These are phyloP conservation scores for Leccinum aurantiacum DNA, from an alignment of 768 basidiomycete species.

Conservation along the genomic window DNA sequence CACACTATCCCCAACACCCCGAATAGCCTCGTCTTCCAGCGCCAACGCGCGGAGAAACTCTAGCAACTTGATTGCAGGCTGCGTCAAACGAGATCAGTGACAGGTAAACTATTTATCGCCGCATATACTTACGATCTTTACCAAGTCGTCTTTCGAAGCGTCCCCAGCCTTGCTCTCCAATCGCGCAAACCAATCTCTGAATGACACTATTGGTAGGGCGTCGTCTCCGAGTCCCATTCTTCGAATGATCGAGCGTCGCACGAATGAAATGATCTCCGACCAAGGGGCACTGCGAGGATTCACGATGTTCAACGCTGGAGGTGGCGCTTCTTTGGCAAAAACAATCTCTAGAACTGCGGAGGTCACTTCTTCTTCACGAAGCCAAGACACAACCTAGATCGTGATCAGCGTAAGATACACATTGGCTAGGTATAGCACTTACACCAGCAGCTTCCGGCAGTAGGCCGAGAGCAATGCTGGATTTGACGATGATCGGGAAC, in stretches of 20 bases:
- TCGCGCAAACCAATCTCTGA: conserved; percentile 35
- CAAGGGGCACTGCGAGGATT: conserved; percentile 39
- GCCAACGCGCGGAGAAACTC: no score
- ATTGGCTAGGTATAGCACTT: background rate
- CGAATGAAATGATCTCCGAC: conserved; percentile 27
- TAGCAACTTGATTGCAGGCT: conserved; percentile 35
- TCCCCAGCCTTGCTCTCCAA: conserved; percentile 24
- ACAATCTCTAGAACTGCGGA: conserved; percentile 32
- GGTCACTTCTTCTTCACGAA: conserved; percentile 42
- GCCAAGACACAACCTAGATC: conserved; percentile 42
- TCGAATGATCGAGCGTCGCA: conserved; percentile 21
- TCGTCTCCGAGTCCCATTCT: conserved; percentile 3
- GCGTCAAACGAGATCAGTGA: background rate
- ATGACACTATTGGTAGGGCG: conserved; percentile 33
- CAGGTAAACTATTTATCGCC: background rate
- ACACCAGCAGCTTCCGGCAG: conserved; percentile 35
- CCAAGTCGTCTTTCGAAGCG: conserved; percentile 28
- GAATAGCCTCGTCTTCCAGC: no score
- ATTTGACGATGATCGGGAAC: conserved; percentile 45
- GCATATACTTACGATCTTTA: conserved; percentile 30
- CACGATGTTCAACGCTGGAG: conserved; percentile 36
- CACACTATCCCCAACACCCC: no score
- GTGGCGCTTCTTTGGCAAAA: conserved; percentile 15
- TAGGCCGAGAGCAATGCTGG: conserved; percentile 28
- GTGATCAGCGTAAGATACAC: background rate